These are phyloP conservation scores for Tephrocybe rancida DNA, from an alignment of 768 basidiomycete species.

Conservation along the genomic window DNA sequence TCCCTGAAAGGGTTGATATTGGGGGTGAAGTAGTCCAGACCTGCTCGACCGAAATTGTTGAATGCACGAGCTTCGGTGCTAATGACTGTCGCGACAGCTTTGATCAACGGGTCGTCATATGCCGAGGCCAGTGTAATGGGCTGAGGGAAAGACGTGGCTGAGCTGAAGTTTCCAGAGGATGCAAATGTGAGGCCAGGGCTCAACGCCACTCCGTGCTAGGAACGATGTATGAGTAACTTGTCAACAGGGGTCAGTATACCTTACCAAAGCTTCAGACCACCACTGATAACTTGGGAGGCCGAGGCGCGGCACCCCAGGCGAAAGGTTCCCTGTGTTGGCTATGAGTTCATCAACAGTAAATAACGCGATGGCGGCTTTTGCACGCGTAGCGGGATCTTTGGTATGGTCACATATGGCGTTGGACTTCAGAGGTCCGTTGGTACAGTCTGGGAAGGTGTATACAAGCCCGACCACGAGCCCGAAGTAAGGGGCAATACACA, in stretches of 20 bases:
- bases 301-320: constrained; percentile 54
- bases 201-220: constrained; percentile 54
- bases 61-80: constrained; percentile 62
- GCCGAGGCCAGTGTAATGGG: constrained; percentile 57
- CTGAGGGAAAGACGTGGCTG: constrained; percentile 60
- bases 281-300: constrained; percentile 61
- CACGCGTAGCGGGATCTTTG: constrained; percentile 45
- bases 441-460: constrained; percentile 52
- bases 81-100: constrained; percentile 49
- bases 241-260: not conserved
- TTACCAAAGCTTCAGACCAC: constrained; percentile 63
- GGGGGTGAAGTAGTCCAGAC: constrained; percentile 59
- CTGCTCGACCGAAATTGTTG: constrained; percentile 54
- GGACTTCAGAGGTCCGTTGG: constrained; percentile 42
- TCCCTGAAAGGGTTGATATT: constrained; percentile 64
- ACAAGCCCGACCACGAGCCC: constrained; percentile 14
- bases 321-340: constrained; percentile 48
- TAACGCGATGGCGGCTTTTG: constrained; percentile 47
- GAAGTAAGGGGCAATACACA: constrained; percentile 8
- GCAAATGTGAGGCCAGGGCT: constrained; percentile 58
- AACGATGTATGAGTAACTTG: not conserved
- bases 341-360: constrained; percentile 56
- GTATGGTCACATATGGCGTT: constrained; percentile 51
- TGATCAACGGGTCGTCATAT: constrained; percentile 56
- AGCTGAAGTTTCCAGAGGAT: constrained; percentile 51